These are phyloP conservation scores for Paramecium pentaurelia DNA, from an alignment of 73 alveolate genomes.

Conservation along the genomic window DNA sequence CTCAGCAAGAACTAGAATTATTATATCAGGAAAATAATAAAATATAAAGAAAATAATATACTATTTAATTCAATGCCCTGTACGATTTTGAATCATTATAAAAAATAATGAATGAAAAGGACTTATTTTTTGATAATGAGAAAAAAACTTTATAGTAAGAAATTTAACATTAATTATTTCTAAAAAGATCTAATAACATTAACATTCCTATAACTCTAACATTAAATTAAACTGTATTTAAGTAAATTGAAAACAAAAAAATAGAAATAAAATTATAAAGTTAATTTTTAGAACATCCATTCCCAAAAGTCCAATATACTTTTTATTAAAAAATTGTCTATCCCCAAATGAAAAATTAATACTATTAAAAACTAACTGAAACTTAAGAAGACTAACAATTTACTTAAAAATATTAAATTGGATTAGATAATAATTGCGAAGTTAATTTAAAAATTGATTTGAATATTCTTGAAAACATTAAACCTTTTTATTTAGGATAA, in stretches of 20 bases:
- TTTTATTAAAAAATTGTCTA: no score
- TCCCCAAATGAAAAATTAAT: no score
- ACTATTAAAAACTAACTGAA: no score
- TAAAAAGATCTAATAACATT: background rate
- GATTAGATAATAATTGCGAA: background rate
- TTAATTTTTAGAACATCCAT: background rate
- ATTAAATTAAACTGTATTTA: background rate
- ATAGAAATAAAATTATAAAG: background rate
- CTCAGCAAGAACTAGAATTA: no score
- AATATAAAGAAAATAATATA: no score
- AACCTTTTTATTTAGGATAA: background rate
- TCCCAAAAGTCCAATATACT: background rate
- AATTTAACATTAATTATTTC: background rate
- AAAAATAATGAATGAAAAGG: background rate
- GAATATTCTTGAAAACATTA: no score
- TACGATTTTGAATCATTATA: background rate
- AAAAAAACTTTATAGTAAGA: background rate
- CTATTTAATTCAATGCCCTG: no score
- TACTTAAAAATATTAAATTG: no score
- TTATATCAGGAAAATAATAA: no score
- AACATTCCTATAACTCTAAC: background rate
- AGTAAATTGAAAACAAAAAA: background rate
- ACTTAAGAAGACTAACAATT: no score
- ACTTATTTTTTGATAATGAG: background rate
- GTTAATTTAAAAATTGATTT: background rate